A percentile compares a stretch with the other conserved stretches of the same genome.
Evolutionary conservation across 345 rosid species (phyloP).

Genomic region (Eucalyptus lansdowneana): DNA sequence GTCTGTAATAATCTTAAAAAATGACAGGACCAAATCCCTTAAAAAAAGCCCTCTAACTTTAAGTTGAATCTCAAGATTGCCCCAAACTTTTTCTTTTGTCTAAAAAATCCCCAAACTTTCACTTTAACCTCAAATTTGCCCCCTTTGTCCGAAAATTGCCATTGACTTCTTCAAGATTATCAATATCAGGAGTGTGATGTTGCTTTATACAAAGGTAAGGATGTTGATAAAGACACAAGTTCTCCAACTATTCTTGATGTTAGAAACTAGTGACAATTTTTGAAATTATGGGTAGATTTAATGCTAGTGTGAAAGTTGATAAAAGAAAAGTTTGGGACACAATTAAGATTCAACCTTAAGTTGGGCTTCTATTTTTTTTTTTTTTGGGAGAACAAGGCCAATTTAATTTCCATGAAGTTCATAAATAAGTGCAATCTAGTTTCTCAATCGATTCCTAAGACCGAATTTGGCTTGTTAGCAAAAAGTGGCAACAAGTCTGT

Average conservation of each 20-base stretch:
- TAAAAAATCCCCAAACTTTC: not conserved
- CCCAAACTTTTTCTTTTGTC: not conserved
- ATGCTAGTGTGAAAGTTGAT: not conserved
- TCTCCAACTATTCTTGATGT: not conserved
- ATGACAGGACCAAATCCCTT: not conserved
- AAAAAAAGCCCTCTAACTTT: not conserved
- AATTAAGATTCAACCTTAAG: not conserved
- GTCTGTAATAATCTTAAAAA: not conserved
- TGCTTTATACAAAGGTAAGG: not conserved
- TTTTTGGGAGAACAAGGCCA: not conserved
- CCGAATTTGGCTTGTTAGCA: not conserved
- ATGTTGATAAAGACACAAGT: not conserved
- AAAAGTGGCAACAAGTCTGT: not conserved
- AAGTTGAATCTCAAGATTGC: not conserved
- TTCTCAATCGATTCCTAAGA: not conserved
- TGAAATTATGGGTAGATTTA: not conserved
- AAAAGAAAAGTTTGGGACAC: not conserved
- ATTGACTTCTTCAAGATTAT: not conserved
- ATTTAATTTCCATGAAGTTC: not conserved
- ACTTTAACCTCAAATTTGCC: not conserved
- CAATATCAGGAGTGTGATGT: not conserved
- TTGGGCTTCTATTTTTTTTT: not conserved
- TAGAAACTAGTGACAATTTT: not conserved
- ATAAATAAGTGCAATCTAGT: not conserved
- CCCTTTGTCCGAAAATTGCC: fast-evolving